Conservation (phyloP, 257 asterid genomes). For the Fraxinus anomala region DNA sequence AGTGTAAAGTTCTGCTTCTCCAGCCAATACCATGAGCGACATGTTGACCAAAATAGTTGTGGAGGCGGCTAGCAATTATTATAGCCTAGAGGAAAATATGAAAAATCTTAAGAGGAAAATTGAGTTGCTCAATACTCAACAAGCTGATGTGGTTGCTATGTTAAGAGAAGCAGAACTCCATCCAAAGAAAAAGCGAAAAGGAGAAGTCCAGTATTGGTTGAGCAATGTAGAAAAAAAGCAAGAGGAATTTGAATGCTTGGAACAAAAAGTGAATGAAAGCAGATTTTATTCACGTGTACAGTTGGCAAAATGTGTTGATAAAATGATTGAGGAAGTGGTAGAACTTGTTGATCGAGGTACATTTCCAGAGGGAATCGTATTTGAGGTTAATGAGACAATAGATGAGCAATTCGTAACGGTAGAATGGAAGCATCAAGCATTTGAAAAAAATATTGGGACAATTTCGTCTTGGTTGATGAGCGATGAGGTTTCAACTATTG, state of each 20-base stretch:
- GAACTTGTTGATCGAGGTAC: constrained; percentile 16
- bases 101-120: not conserved
- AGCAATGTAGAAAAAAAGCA: not conserved
- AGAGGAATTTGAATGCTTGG: not conserved
- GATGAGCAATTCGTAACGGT: constrained; percentile 16
- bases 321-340: constrained; percentile 7
- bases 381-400: constrained; percentile 7
- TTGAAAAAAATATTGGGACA: constrained; percentile 16
- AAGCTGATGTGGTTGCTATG: constrained; percentile 1
- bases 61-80: constrained; percentile 5
- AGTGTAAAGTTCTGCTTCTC: not conserved
- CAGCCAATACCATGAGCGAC: constrained; percentile 16
- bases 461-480: constrained; percentile 24
- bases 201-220: not conserved
- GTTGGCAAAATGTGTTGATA: not conserved
- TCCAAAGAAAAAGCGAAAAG: not conserved
- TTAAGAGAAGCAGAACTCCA: constrained; percentile 29
- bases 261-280: not conserved
- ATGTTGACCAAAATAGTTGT: constrained; percentile 23
- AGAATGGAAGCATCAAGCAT: constrained; percentile 24
- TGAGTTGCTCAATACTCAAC: not conserved
- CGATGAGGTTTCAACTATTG: constrained; percentile 22
- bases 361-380: not conserved
- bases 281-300: not conserved
- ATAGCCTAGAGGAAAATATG: not conserved